A percentile compares a stretch with the other conserved stretches of the same genome.
Conservation (phyloP, 306 rosid genomes). For the Cucumis hystrix region DNA sequence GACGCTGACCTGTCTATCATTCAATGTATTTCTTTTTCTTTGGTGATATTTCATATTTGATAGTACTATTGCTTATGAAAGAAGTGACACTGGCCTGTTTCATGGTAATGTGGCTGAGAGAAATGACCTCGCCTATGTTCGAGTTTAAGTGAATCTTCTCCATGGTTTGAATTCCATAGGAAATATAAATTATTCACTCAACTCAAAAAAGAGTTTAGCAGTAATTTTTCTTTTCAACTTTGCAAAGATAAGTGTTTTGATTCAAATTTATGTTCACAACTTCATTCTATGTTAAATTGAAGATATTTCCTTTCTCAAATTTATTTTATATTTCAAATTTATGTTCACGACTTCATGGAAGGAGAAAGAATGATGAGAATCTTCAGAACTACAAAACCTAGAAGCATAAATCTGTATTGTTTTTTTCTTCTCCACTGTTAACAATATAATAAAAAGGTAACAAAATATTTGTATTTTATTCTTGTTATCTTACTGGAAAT, state of each 20-base stretch:
- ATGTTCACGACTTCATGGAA: no score
- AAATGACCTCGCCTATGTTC: neutral
- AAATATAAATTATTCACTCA: neutral
- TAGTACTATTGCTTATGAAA: neutral
- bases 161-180: neutral
- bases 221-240: neutral
- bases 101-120: neutral
- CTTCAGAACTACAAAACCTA: no score
- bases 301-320: conserved; percentile 80
- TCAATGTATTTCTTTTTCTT: neutral
- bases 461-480: no score
- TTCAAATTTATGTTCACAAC: conserved; percentile 5
- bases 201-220: neutral
- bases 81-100: neutral
- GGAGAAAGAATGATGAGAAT: no score
- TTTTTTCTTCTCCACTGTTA: no score
- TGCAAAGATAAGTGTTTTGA: neutral
- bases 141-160: neutral
- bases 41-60: neutral
- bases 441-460: no score
- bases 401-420: no score
- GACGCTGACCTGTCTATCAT: neutral
- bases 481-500: no score
- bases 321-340: conserved; percentile 77
- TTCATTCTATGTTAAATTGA: conserved; percentile 30